Base-by-base conservation (phyloP, 83 land plant genomes). In the Picea mariana region DNA sequence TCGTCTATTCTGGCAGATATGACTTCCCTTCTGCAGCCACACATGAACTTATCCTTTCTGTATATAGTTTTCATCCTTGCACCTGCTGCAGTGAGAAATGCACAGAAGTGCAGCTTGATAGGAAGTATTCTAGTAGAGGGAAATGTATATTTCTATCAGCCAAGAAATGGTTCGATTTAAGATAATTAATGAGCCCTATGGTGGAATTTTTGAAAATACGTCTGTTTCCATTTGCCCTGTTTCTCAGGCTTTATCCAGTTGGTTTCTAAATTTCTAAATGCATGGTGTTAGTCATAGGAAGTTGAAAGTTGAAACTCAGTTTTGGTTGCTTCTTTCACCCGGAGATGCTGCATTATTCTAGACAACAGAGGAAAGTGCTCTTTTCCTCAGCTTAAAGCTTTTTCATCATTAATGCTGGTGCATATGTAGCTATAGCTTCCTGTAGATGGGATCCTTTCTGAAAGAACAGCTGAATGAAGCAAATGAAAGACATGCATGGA, bases 51-150 rank as follows among this genome's bases (percentile, higher is more conserved):
- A 15, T 47, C 77, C 75, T 71, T 40, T n/a, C 59, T 75, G 59
- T 75, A 75, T 47, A 75, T 75, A 75, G 26, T 71, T 75, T 72
- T 75, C 5, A 49, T 5, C 49, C 26, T 75, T 42, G 12, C 26
- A 75, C 16, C 5, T 0, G 26, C 77, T 47, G 26, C 13, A 75
- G 26, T 75, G 77, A 21, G 77, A 75, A 75, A 20, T 75, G 77
- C 77, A 75, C 59, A 75, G 77, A 75, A 75, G 77, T 75, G 77
- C 77, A 75, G 59, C 26, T 47, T 47, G 59, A 13, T 42, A 75
- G 17, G 77, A 23, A 24, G 20, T 75, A 44, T n/a, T 47, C 21
- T 55, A 55, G 47, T 44, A 24, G 58, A 73, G 55, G 11, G 47
- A 73, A 47, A 73, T 73, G 15, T 75, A n/a, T n/a, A 52, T 44